Evolutionary conservation across 2,329 filamentous ascomycete species (phyloP), one percentile per base, ranked within the genome.

Genomic region (Pyrenochaeta sp.): DNA sequence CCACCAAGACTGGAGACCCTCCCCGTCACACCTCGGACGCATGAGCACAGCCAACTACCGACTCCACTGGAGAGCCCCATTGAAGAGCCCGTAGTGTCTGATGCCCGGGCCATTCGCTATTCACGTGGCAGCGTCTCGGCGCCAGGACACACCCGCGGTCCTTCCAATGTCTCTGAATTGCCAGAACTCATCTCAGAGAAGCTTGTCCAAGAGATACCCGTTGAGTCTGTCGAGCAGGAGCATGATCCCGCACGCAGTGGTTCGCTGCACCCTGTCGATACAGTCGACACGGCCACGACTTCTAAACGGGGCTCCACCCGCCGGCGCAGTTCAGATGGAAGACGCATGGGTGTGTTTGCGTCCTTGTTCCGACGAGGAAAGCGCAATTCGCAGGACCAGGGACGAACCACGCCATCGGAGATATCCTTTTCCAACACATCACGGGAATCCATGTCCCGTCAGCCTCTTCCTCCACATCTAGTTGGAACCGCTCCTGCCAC

Each of bases 371-470:
- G 85, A 66, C 89, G 79, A 66, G 80, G 77, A 80, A 85, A 81
- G 81, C 80, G 74, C 80, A 69, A 60, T 42, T 74, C 73, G 9
- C 64, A 72, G 48, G 84, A 78, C 75, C 86, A 75, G 70, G 79
- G 76, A 39, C 78, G 78, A 76, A 83, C 71, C 58, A 81, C 71
- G 2, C 84, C 89, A 3, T 90, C 91, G 0, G 92, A 93, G n/a
- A 65, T 68, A 15, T 81, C 79, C 0, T 95, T 96, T 71, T 92
- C 92, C 4, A 97, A 97, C 68, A 91, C 92, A 0, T 97, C 93
- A 1, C 85, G 92, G 59, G 93, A 97, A 68, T 96, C 93, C 14
- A 94, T 97, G 78, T 82, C 83, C 57, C 82, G 79, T 59, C 79
- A 87, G 51, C 75, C 78, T 47, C 78, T 79, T 23, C 82, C 82